Conservation (phyloP, 2,329 filamentous ascomycete genomes). For the Aspergillus ochraceus region DNA sequence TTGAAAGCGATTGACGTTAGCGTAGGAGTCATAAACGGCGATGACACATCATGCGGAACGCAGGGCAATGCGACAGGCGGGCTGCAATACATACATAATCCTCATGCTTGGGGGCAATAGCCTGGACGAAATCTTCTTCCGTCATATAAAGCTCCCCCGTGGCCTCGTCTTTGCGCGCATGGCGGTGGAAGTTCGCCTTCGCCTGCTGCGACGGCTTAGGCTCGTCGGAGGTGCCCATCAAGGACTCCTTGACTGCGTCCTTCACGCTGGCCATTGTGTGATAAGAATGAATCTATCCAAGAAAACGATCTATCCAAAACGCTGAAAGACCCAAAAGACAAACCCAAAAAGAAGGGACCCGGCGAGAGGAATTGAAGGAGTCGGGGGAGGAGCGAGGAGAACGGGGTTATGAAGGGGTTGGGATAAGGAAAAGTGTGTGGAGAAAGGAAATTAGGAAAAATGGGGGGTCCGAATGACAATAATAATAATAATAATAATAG, state of each 20-base stretch:
- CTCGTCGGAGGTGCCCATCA: conserved; percentile 64
- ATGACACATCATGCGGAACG: conserved; percentile 17
- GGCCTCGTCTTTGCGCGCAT: conserved; percentile 73
- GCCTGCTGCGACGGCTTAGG: conserved; percentile 71
- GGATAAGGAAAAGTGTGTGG: conserved; percentile 18
- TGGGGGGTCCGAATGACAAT: conserved; percentile 9
- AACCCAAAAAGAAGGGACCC: conserved; percentile 9
- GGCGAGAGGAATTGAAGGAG: conserved; percentile 6
- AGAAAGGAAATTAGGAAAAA: conserved; percentile 22
- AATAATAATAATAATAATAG: conserved; percentile 1
- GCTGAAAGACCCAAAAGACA: conserved; percentile 1
- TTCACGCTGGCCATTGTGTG: conserved; percentile 54
- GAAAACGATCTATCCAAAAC: conserved; percentile 9
- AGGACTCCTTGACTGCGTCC: conserved; percentile 75
- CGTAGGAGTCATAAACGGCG: not conserved
- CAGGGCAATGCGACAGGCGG: not conserved
- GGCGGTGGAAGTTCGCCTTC: conserved; percentile 71
- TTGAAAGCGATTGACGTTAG: conserved; percentile 18
- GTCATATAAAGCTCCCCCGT: conserved; percentile 78
- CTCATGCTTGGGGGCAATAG: conserved; percentile 80
- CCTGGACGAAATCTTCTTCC: conserved; percentile 84
- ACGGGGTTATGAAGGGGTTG: conserved; percentile 22
- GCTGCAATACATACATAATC: conserved; percentile 73
- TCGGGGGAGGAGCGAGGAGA: conserved; percentile 3
- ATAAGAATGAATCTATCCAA: conserved; percentile 10